phyloP scores from a whole-genome alignment of 2,329 filamentous ascomycete species.

The Pestalotiopsis sp. region DNA sequence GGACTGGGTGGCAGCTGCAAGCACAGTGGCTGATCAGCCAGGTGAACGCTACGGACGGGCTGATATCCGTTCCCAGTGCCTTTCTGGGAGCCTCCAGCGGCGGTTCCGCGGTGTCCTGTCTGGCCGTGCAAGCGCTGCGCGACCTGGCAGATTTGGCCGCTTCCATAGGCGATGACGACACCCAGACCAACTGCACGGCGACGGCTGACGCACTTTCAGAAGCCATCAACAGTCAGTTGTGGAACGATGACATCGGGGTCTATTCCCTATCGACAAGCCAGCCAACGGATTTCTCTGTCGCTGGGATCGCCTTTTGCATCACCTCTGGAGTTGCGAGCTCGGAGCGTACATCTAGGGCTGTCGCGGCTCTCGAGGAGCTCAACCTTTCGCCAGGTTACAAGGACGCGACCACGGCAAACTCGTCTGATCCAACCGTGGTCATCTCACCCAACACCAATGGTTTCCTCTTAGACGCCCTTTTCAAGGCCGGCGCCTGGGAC shows the following conservation, averaged over 20 bases:
- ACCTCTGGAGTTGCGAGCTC: slow-evolving; percentile 19
- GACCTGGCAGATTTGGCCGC: slow-evolving; percentile 17
- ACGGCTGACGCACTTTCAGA: slow-evolving; percentile 6
- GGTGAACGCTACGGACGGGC: slow-evolving; percentile 17
- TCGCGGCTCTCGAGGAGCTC: slow-evolving; percentile 16
- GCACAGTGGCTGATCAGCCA: slow-evolving; percentile 17
- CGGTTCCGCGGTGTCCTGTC: slow-evolving; percentile 19
- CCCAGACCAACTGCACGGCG: background rate
- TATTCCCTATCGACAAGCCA: slow-evolving; percentile 15
- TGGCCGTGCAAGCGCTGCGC: slow-evolving; percentile 17
- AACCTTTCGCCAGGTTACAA: slow-evolving; percentile 21
- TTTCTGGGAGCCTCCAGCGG: slow-evolving; percentile 18
- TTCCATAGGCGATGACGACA: slow-evolving; percentile 21
- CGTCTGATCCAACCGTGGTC: slow-evolving; percentile 18
- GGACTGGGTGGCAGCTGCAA: slow-evolving; percentile 18
- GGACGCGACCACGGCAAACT: slow-evolving; percentile 17
- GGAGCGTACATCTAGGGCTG: slow-evolving; percentile 11
- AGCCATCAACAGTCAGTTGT: slow-evolving; percentile 21
- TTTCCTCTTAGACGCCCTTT: slow-evolving; percentile 42
- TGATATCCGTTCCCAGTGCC: slow-evolving; percentile 15
- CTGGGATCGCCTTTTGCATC: slow-evolving; percentile 22
- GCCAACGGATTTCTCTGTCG: slow-evolving; percentile 16
- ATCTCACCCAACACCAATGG: slow-evolving; percentile 50
- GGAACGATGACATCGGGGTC: slow-evolving; percentile 21
- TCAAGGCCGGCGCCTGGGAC: slow-evolving; percentile 28